Percentiles rank a stretch among this genome's conserved stretches.
These are phyloP conservation scores for Phytophthora ramorum DNA, from an alignment of 352 stramenopile genomes.

Conservation along the genomic window DNA sequence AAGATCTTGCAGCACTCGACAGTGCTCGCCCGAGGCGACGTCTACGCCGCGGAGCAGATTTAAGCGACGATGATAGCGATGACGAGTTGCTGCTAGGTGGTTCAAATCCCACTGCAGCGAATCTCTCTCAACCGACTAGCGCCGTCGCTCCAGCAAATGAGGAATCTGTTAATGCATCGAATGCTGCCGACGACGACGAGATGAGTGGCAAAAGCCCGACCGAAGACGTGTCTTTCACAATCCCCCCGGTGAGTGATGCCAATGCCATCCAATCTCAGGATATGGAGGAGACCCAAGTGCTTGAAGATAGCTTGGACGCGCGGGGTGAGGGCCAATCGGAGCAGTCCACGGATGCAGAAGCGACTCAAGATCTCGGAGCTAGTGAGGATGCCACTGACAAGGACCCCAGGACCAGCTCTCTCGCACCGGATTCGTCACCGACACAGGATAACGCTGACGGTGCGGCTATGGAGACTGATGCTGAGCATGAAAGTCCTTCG, in stretches of 20 bases:
- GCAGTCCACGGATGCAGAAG: constrained; percentile 10
- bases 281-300: constrained; percentile 28
- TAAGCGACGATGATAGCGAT: constrained; percentile 56
- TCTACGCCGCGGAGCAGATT: constrained; percentile 51
- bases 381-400: constrained; percentile 3
- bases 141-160: constrained; percentile 5
- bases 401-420: not conserved
- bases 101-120: not conserved
- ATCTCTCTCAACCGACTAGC: constrained; percentile 12
- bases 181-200: constrained; percentile 3
- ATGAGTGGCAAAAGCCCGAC: constrained; percentile 9
- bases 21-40: constrained; percentile 45
- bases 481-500: not conserved
- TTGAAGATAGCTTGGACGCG: constrained; percentile 19
- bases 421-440: not conserved
- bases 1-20: constrained; percentile 32
- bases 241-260: not conserved
- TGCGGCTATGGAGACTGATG: constrained; percentile 8
- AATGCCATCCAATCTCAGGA: constrained; percentile 17
- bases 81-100: constrained; percentile 47
- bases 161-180: not conserved
- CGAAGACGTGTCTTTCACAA: constrained; percentile 8
- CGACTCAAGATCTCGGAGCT: constrained; percentile 12
- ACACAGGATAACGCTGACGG: constrained; percentile 1
- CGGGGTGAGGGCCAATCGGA: constrained; percentile 7